These are phyloP conservation scores for Symbiodinium pilosum DNA, from an alignment of 73 alveolate genomes.

Conservation along the genomic window DNA sequence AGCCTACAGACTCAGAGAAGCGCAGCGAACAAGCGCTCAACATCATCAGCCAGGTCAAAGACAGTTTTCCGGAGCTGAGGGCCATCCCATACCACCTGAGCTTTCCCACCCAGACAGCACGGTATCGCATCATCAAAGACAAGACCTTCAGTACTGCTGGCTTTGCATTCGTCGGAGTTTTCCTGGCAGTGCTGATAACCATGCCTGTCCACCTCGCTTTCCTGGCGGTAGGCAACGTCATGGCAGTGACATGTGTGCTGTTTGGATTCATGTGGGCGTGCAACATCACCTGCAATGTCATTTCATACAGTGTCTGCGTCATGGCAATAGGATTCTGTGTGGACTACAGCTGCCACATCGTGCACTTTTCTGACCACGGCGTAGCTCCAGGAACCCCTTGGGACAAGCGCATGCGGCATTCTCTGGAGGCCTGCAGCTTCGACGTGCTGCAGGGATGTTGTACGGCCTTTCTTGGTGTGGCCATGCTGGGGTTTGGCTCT, in stretches of 20 bases:
- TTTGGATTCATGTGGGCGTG: slow-evolving; percentile 24
- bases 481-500: slow-evolving; percentile 22
- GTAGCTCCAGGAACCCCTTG: slow-evolving; percentile 9
- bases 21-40: slow-evolving; percentile 6
- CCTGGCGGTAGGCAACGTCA: slow-evolving; percentile 28
- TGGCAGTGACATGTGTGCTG: slow-evolving; percentile 24
- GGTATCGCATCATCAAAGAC: not conserved
- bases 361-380: slow-evolving; percentile 19
- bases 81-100: slow-evolving; percentile 30
- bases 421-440: slow-evolving; percentile 19
- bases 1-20: slow-evolving; percentile 16
- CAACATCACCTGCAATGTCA: slow-evolving; percentile 20
- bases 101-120: not conserved
- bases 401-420: slow-evolving; percentile 33
- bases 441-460: slow-evolving; percentile 24
- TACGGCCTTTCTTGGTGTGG: slow-evolving; percentile 20
- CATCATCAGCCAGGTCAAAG: slow-evolving; percentile 23
- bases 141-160: slow-evolving; percentile 21
- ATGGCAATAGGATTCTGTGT: slow-evolving; percentile 23
- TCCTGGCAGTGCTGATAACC: slow-evolving; percentile 14
- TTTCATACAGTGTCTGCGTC: slow-evolving; percentile 7
- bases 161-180: slow-evolving; percentile 4
- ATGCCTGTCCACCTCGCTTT: slow-evolving; percentile 30
- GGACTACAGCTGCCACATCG: slow-evolving; percentile 40
- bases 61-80: not conserved